Conservation (phyloP, 768 basidiomycete genomes). For the Amanita molliuscula region DNA sequence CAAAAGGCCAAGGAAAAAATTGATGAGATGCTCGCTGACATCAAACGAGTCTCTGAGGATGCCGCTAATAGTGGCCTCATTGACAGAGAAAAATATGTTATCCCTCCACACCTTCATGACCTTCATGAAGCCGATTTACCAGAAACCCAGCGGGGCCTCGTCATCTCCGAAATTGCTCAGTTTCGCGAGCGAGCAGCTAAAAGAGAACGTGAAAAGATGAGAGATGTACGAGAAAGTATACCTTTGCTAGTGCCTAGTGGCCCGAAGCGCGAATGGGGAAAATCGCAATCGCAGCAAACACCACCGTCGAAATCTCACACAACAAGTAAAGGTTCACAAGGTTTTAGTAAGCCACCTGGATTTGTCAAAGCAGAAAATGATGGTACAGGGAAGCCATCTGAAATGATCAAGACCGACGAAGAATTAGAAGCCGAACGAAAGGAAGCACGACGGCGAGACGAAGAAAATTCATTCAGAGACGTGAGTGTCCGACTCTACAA, state of each 20-base stretch:
- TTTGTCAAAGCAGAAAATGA: constrained; percentile 68
- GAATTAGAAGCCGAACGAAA: constrained; percentile 78
- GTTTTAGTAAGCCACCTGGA: constrained; percentile 68
- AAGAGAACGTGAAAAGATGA: constrained; percentile 79
- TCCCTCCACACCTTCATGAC: constrained; percentile 95
- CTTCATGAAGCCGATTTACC: constrained; percentile 94
- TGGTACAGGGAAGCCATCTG: constrained; percentile 14
- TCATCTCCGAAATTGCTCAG: constrained; percentile 92
- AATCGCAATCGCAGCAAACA: constrained; percentile 32
- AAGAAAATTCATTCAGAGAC: constrained; percentile 79
- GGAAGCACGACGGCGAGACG: constrained; percentile 64
- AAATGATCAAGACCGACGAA: constrained; percentile 53
- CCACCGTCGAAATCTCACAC: constrained; percentile 33
- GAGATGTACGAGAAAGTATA: constrained; percentile 58
- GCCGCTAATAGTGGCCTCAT: constrained; percentile 64
- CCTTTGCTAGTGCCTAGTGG: constrained; percentile 54
- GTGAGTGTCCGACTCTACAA: constrained; percentile 36
- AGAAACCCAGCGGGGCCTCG: constrained; percentile 84
- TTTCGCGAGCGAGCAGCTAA: constrained; percentile 94
- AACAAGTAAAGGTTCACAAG: constrained; percentile 60
- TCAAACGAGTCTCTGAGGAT: constrained; percentile 64
- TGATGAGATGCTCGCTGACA: constrained; percentile 55
- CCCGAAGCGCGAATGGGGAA: constrained; percentile 79
- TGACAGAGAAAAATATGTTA: constrained; percentile 81
- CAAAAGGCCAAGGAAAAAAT: constrained; percentile 58